phyloP scores from a whole-genome alignment of 192 early-diverging fungal species.

The Coemansia sp. region DNA sequence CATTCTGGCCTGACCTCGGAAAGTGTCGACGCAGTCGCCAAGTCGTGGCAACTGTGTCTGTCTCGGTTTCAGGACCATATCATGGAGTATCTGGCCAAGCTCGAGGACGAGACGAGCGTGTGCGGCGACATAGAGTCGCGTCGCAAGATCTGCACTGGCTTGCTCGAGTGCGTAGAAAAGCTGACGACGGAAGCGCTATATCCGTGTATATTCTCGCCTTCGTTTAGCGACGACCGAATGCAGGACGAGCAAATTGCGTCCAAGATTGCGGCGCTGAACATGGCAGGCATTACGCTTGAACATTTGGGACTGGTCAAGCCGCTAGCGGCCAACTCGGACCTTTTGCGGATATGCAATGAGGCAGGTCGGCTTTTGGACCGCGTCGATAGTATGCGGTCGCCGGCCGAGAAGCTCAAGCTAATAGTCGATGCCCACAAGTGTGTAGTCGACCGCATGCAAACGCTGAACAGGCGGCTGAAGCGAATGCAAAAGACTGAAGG shows the following conservation, averaged over 20 bases:
- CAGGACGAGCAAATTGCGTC: slow-evolving; percentile 66
- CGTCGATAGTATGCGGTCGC: slow-evolving; percentile 34
- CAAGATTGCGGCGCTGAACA: slow-evolving; percentile 66
- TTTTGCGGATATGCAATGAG: slow-evolving; percentile 31
- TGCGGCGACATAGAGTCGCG: slow-evolving; percentile 47
- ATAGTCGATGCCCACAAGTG: slow-evolving; percentile 48
- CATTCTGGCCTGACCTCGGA: neutral
- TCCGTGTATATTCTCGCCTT: slow-evolving; percentile 34
- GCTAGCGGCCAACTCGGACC: slow-evolving; percentile 10
- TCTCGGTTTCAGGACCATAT: slow-evolving; percentile 21
- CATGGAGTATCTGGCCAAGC: slow-evolving; percentile 9
- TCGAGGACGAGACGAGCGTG: slow-evolving; percentile 45
- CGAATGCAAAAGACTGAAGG: neutral
- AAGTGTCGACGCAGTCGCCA: slow-evolving; percentile 12
- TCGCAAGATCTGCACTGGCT: slow-evolving; percentile 13
- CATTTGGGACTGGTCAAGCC: slow-evolving; percentile 57
- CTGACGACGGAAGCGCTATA: slow-evolving; percentile 36
- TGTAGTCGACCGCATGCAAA: slow-evolving; percentile 44
- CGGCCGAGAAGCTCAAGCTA: slow-evolving; percentile 49
- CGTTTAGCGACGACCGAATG: slow-evolving; percentile 54
- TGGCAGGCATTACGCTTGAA: slow-evolving; percentile 59
- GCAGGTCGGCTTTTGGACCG: slow-evolving; percentile 26
- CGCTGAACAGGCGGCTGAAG: slow-evolving; percentile 18
- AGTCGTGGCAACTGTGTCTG: slow-evolving; percentile 36
- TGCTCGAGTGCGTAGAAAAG: slow-evolving; percentile 48